These are phyloP conservation scores for Alternaria ventricosa DNA, from an alignment of 2,329 filamentous ascomycete species.

Conservation along the genomic window DNA sequence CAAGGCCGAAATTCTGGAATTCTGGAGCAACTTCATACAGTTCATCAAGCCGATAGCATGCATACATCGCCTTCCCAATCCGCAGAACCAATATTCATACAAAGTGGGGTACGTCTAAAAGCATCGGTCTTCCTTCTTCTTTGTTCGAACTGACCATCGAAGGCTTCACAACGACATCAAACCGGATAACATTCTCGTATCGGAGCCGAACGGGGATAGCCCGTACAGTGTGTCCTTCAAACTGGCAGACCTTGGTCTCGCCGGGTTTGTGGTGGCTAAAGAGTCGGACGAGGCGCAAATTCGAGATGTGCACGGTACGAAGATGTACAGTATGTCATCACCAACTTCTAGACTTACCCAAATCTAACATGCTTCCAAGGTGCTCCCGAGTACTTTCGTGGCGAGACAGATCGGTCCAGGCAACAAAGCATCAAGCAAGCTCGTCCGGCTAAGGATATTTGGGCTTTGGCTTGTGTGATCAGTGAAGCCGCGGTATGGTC, in stretches of 20 bases:
- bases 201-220: neutral
- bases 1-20: constrained; percentile 30
- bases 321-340: constrained; percentile 44
- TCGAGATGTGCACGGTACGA: constrained; percentile 37
- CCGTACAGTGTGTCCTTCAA: constrained; percentile 39
- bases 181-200: constrained; percentile 51
- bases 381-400: constrained; percentile 27
- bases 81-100: neutral
- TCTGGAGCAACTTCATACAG: constrained; percentile 42
- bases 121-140: rapidly evolving
- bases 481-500: constrained; percentile 31
- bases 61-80: constrained; percentile 29
- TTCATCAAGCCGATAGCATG: constrained; percentile 34
- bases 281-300: rapidly evolving
- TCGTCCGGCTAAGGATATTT: constrained; percentile 47
- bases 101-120: neutral
- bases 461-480: constrained; percentile 44
- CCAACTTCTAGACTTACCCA: rapidly evolving
- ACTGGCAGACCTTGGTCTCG: constrained; percentile 47
- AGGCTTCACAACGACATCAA: constrained; percentile 56
- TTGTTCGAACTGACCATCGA: neutral
- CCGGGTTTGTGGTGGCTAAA: neutral
- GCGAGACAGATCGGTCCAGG: constrained; percentile 1
- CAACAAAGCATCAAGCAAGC: constrained; percentile 15
- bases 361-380: neutral